Evolutionary conservation across 163 green algal species (phyloP), one percentile per base, ranked within the genome.

Genomic region (Volvox carteri): DNA sequence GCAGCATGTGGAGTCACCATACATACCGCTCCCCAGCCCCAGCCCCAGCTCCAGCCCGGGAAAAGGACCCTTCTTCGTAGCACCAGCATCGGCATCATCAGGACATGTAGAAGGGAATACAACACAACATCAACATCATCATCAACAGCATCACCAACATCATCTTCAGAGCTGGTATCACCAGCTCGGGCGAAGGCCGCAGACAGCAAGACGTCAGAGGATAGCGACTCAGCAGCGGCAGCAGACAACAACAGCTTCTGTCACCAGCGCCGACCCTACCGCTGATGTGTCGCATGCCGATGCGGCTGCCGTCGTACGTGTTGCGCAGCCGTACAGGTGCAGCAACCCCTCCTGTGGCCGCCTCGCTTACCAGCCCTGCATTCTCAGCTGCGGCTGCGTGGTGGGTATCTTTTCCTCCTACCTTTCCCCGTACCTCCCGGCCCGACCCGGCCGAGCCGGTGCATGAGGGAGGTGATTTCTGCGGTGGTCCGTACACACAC

Each of bases 361-460:
- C 28, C 83, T 88, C 30, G 67, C 68, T 5, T 73, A 5, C 50
- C 83, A 41, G 33, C 83, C 83, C 30, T 73, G 33, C 2, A 67
- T 88, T 21, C 68, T 88, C 8, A 88, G 83, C 83, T 88, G 83
- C 68, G 83, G 83, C 0, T 88, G 83, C 80, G 19, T 87, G 80
- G 80, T 87, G 42, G 18, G 78, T n/a, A n/a, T n/a, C n/a, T n/a
- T n/a, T n/a, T n/a, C n/a, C n/a, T n/a, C n/a, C n/a, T n/a, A n/a
- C n/a, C n/a, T n/a, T n/a, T n/a, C n/a, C n/a, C n/a, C n/a, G n/a
- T n/a, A n/a, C n/a, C n/a, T n/a, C n/a, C n/a, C n/a, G n/a, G n/a
- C n/a, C n/a, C n/a, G n/a, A n/a, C n/a, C n/a, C n/a, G n/a, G n/a
- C n/a, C n/a, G n/a, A n/a, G n/a, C n/a, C n/a, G n/a, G n/a, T n/a